phyloP scores from a whole-genome alignment of 257 asterid species.

The Anisodus tanguticus region DNA sequence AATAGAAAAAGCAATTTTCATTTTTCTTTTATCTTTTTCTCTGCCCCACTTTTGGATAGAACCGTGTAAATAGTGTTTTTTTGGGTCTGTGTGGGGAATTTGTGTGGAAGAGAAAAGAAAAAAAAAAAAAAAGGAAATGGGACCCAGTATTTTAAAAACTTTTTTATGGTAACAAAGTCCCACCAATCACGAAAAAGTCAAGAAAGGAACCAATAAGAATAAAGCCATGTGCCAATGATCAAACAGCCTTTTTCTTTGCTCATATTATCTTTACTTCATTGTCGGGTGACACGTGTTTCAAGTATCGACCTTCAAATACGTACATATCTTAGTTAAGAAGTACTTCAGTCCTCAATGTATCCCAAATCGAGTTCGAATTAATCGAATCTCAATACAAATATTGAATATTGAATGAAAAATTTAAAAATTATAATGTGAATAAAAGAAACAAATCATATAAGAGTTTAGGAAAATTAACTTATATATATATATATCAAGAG shows the following conservation, averaged over 20 bases:
- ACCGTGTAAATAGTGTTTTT: conserved; percentile 55
- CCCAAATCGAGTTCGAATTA: too few relatives aligned
- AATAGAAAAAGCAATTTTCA: not conserved
- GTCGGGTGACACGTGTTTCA: conserved; percentile 78
- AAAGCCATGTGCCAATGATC: conserved; percentile 61
- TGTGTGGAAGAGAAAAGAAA: not conserved
- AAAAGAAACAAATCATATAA: not conserved
- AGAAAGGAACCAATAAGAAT: conserved; percentile 57
- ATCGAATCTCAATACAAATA: too few relatives aligned
- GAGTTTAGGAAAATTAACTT: too few relatives aligned
- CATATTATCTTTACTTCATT: conserved; percentile 55
- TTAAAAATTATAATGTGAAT: not conserved
- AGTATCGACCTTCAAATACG: not conserved
- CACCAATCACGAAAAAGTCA: conserved; percentile 46
- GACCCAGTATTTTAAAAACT: not conserved
- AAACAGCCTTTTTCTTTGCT: conserved; percentile 50
- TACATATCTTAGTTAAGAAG: too few relatives aligned
- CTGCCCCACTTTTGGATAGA: conserved; percentile 33
- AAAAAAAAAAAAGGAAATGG: not conserved
- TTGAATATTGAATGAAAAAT: too few relatives aligned
- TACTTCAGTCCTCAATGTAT: too few relatives aligned
- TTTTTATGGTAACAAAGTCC: conserved; percentile 40
- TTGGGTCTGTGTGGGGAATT: conserved; percentile 40
- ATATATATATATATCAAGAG: too few relatives aligned
- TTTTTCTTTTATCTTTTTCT: conserved; percentile 39